Evolutionary conservation across 331 rosid species (phyloP).

Genomic region (Pyrus hybrid): DNA sequence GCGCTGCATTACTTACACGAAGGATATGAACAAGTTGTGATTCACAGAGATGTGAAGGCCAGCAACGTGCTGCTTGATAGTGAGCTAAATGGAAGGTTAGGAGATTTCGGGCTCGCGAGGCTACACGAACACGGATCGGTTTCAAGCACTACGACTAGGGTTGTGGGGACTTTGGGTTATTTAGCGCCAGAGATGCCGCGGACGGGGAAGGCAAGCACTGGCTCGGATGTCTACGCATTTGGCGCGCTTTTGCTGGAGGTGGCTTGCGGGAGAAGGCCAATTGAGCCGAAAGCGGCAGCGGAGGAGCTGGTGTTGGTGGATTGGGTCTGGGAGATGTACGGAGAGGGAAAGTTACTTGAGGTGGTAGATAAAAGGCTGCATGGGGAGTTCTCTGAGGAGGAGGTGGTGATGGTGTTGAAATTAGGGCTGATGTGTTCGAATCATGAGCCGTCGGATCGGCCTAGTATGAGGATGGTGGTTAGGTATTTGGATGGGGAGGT

Average conservation of each 20-base stretch:
- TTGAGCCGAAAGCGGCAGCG: slow-evolving; percentile 38
- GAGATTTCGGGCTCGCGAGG: slow-evolving; percentile 70
- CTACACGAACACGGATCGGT: slow-evolving; percentile 61
- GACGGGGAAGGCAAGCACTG: slow-evolving; percentile 60
- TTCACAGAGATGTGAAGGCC: slow-evolving; percentile 67
- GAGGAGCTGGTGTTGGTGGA: slow-evolving; percentile 66
- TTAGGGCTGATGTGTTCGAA: slow-evolving; percentile 66
- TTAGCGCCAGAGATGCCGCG: slow-evolving; percentile 73
- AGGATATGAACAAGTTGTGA: slow-evolving; percentile 59
- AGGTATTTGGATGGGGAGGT: slow-evolving; percentile 65
- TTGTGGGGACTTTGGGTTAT: slow-evolving; percentile 73
- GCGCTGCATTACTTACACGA: slow-evolving; percentile 66
- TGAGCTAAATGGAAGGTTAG: slow-evolving; percentile 55
- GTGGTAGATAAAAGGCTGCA: slow-evolving; percentile 42
- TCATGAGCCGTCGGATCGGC: slow-evolving; percentile 35
- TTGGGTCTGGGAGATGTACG: slow-evolving; percentile 59
- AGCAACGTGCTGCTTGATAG: slow-evolving; percentile 62
- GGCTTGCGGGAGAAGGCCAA: slow-evolving; percentile 57
- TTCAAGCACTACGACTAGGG: slow-evolving; percentile 61
- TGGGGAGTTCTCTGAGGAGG: slow-evolving; percentile 28
- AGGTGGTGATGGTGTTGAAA: slow-evolving; percentile 44
- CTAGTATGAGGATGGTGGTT: slow-evolving; percentile 51
- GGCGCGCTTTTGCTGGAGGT: slow-evolving; percentile 70
- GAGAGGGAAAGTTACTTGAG: slow-evolving; percentile 33
- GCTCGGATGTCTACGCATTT: slow-evolving; percentile 62